Conservation (phyloP, 352 stramenopile genomes). For the Detonula confervacea region DNA sequence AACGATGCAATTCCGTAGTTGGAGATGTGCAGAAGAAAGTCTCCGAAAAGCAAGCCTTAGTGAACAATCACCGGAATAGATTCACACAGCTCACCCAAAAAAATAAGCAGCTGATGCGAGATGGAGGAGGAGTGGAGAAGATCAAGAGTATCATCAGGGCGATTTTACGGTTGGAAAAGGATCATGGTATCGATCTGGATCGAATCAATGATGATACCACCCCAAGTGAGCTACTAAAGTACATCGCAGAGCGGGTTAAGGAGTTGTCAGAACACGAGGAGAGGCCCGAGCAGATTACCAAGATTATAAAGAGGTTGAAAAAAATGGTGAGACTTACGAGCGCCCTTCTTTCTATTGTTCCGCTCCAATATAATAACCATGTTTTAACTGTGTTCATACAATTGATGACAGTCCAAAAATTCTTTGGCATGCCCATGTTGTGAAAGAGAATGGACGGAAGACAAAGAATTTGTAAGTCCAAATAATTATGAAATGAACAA, state of each 20-base stretch:
- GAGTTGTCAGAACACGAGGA: slow-evolving; percentile 36
- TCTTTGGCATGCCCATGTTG: slow-evolving; percentile 84
- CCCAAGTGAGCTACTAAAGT: slow-evolving; percentile 61
- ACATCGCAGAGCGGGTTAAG: slow-evolving; percentile 55
- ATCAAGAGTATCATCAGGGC: slow-evolving; percentile 53
- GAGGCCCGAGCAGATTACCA: slow-evolving; percentile 47
- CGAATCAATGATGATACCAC: slow-evolving; percentile 39
- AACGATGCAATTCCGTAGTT: slow-evolving; percentile 27
- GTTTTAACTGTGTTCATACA: slow-evolving; percentile 16
- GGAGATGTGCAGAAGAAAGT: slow-evolving; percentile 38
- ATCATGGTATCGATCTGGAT: slow-evolving; percentile 28
- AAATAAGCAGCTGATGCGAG: slow-evolving; percentile 26
- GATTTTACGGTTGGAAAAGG: slow-evolving; percentile 9
- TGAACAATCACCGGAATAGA: slow-evolving; percentile 35
- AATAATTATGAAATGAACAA: too few relatives aligned
- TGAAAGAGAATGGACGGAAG: slow-evolving; percentile 39
- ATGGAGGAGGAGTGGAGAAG: slow-evolving; percentile 57
- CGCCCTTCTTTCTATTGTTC: neutral
- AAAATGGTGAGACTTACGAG: slow-evolving; percentile 55
- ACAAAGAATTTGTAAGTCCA: too few relatives aligned
- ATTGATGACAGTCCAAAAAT: neutral
- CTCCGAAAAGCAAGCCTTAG: slow-evolving; percentile 48
- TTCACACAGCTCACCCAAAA: slow-evolving; percentile 26
- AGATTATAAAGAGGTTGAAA: slow-evolving; percentile 65
- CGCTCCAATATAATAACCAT: slow-evolving; percentile 8